phyloP scores from a whole-genome alignment of 176 grass and related monocot species.

The Avena sativa region DNA sequence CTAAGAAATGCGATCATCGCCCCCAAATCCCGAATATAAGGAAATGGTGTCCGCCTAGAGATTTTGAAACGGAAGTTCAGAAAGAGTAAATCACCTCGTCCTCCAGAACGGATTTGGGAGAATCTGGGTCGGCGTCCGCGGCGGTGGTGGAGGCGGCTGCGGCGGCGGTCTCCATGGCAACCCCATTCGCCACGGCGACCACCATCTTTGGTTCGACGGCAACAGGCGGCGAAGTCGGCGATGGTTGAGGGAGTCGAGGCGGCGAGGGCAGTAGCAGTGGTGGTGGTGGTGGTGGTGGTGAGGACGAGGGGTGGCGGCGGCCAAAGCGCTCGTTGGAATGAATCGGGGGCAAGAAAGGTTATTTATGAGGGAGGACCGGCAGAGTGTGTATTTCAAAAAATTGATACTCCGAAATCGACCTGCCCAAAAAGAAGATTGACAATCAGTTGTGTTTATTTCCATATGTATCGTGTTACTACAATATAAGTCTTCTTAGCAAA shows the following conservation, averaged over 20 bases:
- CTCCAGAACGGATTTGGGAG: conserved; percentile 81
- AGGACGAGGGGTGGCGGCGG: conserved; percentile 9
- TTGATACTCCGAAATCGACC: background rate
- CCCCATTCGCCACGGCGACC: conserved; percentile 40
- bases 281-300: background rate
- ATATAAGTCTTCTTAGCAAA: too few species aligned
- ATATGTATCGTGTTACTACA: background rate
- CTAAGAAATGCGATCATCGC: conserved; percentile 13
- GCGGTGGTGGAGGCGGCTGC: background rate
- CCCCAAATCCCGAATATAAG: too few species aligned
- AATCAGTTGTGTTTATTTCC: background rate
- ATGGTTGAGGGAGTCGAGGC: background rate
- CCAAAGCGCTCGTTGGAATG: background rate
- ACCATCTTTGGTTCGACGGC: background rate
- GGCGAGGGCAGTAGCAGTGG: background rate
- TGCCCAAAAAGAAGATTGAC: background rate
- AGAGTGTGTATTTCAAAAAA: background rate
- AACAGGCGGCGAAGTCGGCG: background rate
- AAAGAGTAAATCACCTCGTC: conserved; percentile 65
- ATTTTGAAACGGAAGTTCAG: background rate
- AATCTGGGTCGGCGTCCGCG: conserved; percentile 51
- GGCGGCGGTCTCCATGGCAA: conserved; percentile 33
- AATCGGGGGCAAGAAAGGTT: background rate
- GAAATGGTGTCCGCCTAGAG: background rate
- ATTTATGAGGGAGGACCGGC: background rate